Evolutionary conservation across 202 grass and related monocot species (phyloP).

Genomic region (Elaeis oleifera): DNA sequence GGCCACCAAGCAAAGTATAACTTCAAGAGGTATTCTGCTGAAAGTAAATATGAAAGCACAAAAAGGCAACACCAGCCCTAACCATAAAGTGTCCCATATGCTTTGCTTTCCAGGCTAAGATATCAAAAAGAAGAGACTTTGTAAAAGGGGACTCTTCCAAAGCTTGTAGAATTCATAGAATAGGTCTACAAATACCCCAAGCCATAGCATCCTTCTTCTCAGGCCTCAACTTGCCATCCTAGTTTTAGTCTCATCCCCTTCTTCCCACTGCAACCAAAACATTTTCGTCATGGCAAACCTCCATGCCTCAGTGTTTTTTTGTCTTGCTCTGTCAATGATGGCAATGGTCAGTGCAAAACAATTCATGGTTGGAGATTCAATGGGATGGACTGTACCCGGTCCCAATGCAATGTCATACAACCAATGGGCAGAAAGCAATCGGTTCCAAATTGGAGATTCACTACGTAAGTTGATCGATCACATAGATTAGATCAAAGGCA

Average conservation of each 20-base stretch:
- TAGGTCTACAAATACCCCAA: constrained; percentile 43
- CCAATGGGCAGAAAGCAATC: constrained; percentile 34
- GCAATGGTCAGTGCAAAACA: constrained; percentile 38
- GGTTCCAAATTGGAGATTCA: constrained; percentile 60
- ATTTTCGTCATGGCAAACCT: constrained; percentile 30
- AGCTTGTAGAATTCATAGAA: constrained; percentile 34
- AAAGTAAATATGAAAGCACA: constrained; percentile 28
- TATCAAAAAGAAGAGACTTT: constrained; percentile 26
- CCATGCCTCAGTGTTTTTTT: neutral
- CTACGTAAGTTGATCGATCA: constrained; percentile 35
- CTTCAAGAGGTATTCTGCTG: constrained; percentile 7
- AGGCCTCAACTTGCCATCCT: constrained; percentile 3
- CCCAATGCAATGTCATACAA: constrained; percentile 33
- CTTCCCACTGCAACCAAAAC: neutral
- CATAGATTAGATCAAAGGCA: too few relatives aligned
- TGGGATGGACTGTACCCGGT: constrained; percentile 49
- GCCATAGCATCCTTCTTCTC: constrained; percentile 2
- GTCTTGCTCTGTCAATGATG: neutral
- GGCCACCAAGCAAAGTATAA: constrained; percentile 30
- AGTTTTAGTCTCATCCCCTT: neutral
- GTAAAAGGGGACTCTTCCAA: constrained; percentile 12
- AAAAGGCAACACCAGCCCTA: constrained; percentile 11
- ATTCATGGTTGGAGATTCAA: constrained; percentile 50
- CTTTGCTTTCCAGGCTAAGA: constrained; percentile 24
- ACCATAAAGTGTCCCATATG: constrained; percentile 6